Percentiles rank a stretch among this genome's conserved stretches.
Conservation (phyloP, 129 eudicot genomes). For the Arctium minus region DNA sequence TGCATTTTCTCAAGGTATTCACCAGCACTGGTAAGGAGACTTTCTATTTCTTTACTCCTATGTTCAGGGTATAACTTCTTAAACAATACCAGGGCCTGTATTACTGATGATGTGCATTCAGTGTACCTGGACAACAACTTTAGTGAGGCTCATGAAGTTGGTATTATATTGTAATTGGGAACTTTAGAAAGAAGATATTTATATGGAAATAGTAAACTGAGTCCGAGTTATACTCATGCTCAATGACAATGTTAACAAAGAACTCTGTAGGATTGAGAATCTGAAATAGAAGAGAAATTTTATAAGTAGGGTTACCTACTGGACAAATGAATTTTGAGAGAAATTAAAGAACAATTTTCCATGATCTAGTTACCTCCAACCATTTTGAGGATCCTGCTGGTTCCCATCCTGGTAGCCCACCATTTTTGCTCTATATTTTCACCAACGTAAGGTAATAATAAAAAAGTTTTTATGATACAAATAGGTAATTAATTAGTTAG, state of each 20-base stretch:
- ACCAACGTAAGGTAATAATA: neutral
- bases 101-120: neutral
- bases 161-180: neutral
- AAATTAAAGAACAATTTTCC: neutral
- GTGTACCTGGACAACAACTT: neutral
- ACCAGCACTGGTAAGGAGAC: neutral
- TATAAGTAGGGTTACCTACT: neutral
- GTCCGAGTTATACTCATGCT: conserved; percentile 45
- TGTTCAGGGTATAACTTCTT: neutral
- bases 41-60: neutral
- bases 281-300: conserved; percentile 27
- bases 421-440: conserved; percentile 54
- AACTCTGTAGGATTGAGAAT: conserved; percentile 63
- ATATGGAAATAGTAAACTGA: neutral
- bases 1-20: neutral
- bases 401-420: conserved; percentile 81
- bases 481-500: neutral
- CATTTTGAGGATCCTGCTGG: conserved; percentile 58
- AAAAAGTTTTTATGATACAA: neutral
- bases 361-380: conserved; percentile 50
- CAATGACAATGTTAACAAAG: conserved; percentile 55
- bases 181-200: too few relatives aligned
- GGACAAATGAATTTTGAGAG: neutral
- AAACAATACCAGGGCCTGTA: neutral
- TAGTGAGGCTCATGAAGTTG: neutral